These are phyloP conservation scores for Scleroderma bovista DNA, from an alignment of 768 basidiomycete genomes.

Conservation along the genomic window DNA sequence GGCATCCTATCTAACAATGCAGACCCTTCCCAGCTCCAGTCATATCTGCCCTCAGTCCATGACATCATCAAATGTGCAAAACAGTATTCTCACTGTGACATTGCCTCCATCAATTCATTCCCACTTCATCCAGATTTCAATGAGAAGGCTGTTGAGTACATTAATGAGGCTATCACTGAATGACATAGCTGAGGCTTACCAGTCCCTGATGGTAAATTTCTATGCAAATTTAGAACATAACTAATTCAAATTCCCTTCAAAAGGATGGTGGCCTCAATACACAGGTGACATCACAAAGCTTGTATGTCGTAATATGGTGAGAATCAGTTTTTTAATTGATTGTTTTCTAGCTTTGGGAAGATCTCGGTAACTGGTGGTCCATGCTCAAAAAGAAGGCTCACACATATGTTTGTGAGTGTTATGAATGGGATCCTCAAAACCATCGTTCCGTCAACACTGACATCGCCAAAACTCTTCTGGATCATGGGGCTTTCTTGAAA, in stretches of 20 bases:
- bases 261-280: background rate
- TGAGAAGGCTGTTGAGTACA: background rate
- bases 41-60: background rate
- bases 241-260: too few relatives aligned
- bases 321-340: too few relatives aligned
- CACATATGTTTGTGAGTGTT: too few relatives aligned
- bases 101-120: background rate
- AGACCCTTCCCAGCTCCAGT: background rate
- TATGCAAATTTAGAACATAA: too few relatives aligned
- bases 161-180: background rate
- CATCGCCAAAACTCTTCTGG: too few relatives aligned
- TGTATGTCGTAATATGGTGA: too few relatives aligned
- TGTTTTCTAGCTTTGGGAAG: conserved; percentile 6
- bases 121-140: background rate
- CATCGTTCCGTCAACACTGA: too few relatives aligned
- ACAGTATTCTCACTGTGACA: background rate
- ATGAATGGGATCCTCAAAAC: too few relatives aligned
- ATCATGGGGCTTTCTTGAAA: too few relatives aligned
- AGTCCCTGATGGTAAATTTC: background rate
- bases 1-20: too few relatives aligned
- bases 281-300: background rate
- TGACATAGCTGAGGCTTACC: background rate
- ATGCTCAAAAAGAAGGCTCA: too few relatives aligned
- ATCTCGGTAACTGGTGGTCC: background rate
- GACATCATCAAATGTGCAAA: background rate